These are phyloP conservation scores for Nothophoma quercina DNA, from an alignment of 2,329 filamentous ascomycete genomes.

Conservation along the genomic window DNA sequence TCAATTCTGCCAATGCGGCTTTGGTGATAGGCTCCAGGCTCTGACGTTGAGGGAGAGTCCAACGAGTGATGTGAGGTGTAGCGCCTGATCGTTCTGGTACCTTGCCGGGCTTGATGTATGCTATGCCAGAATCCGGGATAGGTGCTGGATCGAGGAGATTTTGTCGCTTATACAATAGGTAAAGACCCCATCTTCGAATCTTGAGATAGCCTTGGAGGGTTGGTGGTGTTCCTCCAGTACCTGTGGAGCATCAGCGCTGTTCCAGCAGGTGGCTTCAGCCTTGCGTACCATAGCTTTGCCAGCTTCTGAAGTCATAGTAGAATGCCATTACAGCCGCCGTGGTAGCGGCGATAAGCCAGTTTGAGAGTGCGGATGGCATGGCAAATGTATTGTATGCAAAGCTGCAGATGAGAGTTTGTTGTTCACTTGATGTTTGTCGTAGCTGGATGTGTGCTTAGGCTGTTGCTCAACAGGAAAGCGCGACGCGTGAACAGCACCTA, in stretches of 20 bases:
- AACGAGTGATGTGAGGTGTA: slow-evolving; percentile 34
- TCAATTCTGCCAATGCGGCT: slow-evolving; percentile 23
- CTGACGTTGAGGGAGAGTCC: slow-evolving; percentile 44
- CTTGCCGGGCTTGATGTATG: slow-evolving; percentile 33
- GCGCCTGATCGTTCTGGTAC: slow-evolving; percentile 29
- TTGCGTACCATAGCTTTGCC: slow-evolving; percentile 29
- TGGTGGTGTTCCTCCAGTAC: slow-evolving; percentile 43
- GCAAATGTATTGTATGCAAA: too few relatives aligned
- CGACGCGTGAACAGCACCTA: too few relatives aligned
- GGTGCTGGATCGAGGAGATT: slow-evolving; percentile 35
- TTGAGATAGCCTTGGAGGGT: slow-evolving; percentile 41
- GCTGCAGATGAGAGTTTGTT: too few relatives aligned
- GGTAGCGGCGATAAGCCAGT: slow-evolving; percentile 18
- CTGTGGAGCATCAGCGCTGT: slow-evolving; percentile 23
- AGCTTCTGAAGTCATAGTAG: slow-evolving; percentile 35
- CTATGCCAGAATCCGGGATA: slow-evolving; percentile 32
- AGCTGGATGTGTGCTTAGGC: background rate
- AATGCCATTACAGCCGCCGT: slow-evolving; percentile 23
- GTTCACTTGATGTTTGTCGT: background rate
- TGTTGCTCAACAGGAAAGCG: background rate
- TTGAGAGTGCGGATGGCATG: too few relatives aligned
- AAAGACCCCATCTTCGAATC: slow-evolving; percentile 40
- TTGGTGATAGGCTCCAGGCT: slow-evolving; percentile 30
- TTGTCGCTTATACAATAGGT: slow-evolving; percentile 33
- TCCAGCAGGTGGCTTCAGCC: background rate